phyloP scores from a whole-genome alignment of 305 asterid species.

The Fraxinus floribunda region DNA sequence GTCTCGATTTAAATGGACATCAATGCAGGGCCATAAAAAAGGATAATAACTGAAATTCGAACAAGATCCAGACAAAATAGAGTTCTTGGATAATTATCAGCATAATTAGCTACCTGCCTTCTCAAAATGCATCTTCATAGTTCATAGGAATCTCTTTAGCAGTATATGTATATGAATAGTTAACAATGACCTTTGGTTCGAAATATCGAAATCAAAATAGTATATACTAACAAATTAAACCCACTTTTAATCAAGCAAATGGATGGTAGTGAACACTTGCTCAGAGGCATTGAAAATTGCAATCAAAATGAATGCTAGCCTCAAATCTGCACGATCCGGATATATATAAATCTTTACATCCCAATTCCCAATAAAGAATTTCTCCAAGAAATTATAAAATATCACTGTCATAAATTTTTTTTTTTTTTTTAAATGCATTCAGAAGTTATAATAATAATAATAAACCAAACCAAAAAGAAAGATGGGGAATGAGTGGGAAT shows the following conservation, averaged over 20 bases:
- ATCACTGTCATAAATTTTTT: neutral
- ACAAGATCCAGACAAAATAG: neutral
- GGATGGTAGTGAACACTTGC: slow-evolving; percentile 29
- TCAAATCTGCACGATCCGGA: slow-evolving; percentile 34
- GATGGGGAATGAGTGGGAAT: slow-evolving; percentile 20
- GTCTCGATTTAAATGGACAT: neutral
- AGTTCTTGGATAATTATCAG: neutral
- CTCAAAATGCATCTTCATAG: neutral
- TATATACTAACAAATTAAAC: neutral
- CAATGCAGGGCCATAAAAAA: neutral
- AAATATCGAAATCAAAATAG: neutral
- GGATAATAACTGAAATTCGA: neutral
- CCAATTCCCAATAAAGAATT: slow-evolving; percentile 47
- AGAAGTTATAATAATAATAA: neutral
- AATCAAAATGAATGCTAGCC: slow-evolving; percentile 26
- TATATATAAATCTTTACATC: slow-evolving; percentile 19
- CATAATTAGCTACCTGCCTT: neutral
- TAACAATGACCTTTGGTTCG: neutral
- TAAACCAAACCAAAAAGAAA: no score
- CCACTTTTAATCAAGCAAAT: neutral
- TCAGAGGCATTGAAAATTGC: slow-evolving; percentile 20
- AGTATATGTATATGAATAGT: neutral
- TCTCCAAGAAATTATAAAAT: slow-evolving; percentile 26
- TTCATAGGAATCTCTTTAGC: neutral
- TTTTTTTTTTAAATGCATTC: neutral